Evolutionary conservation across 805 yeast species (phyloP), one percentile per base, ranked within the genome.

Genomic region (Metschnikowia drakensbergensis): DNA sequence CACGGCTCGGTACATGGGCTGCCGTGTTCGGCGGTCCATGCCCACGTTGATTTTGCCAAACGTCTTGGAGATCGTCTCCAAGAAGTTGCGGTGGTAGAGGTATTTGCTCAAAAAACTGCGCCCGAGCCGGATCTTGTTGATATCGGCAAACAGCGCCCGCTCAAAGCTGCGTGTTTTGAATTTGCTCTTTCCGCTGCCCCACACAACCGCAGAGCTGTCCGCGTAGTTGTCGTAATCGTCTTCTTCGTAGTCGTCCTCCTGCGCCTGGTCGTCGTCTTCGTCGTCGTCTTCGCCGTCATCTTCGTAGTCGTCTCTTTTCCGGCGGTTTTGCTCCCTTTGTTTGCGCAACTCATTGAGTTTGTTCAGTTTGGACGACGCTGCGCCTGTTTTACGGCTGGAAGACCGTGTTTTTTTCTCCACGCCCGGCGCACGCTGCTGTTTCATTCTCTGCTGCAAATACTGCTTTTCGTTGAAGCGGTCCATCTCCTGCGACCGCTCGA

Each of bases 401-500:
- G 71, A 58, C 49, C 82, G 68, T 9, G 79, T 67, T 60, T 51
- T 55, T 30, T 45, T 57, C 46, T 52, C 60, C 32, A 63, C 51
- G 39, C 50, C 50, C 26, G 50, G 55, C 39, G 46, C 57, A 54
- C 74, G 69, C 47, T 77, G 79, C 58, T 80, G 81, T 61, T 74
- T 80, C 58, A 88, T 85, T 68, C 98, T 85, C 63, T 88, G 84
- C 28, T 87, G 89, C 59, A 95, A 81, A 59, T 86, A 83, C 64
- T 80, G 80, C 62, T 89, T 82, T 69, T 94, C 98, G 51, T 87
- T 83, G 68, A 76, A 91, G 56, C 86, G 82, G 66, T 92, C 96
- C 82, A 88, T 80, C 53, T 88, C 95, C 68, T 90, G 97, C 6
- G 88, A 81, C 67, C 99, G 88, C 48, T 92, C 98, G 59, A 88